Evolutionary conservation across 1,284 basidiomycete species (phyloP).

Genomic region (Ceratobasidium theobromae): DNA sequence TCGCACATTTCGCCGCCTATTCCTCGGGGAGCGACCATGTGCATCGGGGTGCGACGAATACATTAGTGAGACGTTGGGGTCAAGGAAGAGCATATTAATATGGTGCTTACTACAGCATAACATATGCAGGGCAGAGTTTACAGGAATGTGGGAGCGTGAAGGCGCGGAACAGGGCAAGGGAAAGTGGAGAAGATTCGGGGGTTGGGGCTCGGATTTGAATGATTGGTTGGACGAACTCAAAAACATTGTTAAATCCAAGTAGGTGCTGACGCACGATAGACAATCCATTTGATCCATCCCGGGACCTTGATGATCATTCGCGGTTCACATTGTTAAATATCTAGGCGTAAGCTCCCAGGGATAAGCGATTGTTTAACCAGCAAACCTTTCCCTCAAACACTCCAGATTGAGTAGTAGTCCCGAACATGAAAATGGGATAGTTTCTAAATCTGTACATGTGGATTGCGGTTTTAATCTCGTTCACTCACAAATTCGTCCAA

Average conservation of each 20-base stretch:
- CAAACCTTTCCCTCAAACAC: too few relatives aligned
- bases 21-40: background rate
- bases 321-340: too few relatives aligned
- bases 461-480: too few relatives aligned
- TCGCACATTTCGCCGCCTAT: constrained; percentile 10
- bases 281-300: background rate
- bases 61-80: constrained; percentile 6
- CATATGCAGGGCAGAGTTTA: background rate
- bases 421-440: too few relatives aligned
- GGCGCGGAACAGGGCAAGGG: constrained; percentile 7
- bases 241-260: background rate
- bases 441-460: too few relatives aligned
- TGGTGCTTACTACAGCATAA: constrained; percentile 10
- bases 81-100: constrained; percentile 1
- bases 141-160: background rate
- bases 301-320: background rate
- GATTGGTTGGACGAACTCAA: background rate
- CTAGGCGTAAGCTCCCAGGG: too few relatives aligned
- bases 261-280: background rate
- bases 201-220: constrained; percentile 10
- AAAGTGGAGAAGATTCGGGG: constrained; percentile 22
- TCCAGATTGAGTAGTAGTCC: too few relatives aligned
- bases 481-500: too few relatives aligned
- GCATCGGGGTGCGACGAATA: constrained; percentile 9
- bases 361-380: too few relatives aligned